Percentiles rank a stretch among this genome's conserved stretches.
These are phyloP conservation scores for Phialophora chinensis DNA, from an alignment of 2,329 filamentous ascomycete genomes.

Conservation along the genomic window DNA sequence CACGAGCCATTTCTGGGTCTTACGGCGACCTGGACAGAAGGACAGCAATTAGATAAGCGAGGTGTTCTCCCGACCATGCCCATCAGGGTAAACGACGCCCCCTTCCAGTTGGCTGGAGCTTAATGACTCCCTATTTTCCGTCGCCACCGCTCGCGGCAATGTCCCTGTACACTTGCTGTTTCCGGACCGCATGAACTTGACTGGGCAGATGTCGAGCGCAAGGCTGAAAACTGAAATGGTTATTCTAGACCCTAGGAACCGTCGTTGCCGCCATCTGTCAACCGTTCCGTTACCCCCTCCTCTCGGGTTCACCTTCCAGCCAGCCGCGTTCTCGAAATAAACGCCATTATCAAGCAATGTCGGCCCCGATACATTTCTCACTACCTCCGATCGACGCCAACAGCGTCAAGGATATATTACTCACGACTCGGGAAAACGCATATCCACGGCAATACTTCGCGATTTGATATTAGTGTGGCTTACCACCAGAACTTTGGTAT, in stretches of 20 bases:
- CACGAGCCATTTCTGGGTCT: slow-evolving; percentile 2
- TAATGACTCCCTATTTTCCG: background rate
- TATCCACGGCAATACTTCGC: background rate
- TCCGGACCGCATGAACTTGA: background rate
- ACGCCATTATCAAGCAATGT: slow-evolving; percentile 14
- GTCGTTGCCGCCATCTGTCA: background rate
- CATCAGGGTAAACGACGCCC: background rate
- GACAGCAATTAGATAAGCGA: slow-evolving; percentile 4
- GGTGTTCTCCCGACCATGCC: background rate
- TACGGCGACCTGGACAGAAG: background rate
- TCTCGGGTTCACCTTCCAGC: background rate
- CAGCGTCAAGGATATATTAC: background rate
- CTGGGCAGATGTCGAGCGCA: background rate
- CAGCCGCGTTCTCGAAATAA: slow-evolving; percentile 10
- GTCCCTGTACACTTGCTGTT: background rate
- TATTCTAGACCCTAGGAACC: background rate
- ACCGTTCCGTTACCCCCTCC: background rate
- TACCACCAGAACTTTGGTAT: background rate
- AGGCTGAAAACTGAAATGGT: slow-evolving; percentile 1
- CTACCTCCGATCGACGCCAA: background rate
- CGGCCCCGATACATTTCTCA: background rate
- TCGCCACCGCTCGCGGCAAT: background rate
- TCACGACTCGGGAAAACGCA: background rate
- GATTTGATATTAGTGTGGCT: slow-evolving; percentile 3
- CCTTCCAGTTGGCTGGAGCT: background rate